A percentile compares a stretch with the other conserved stretches of the same genome.
Evolutionary conservation across 805 yeast genomes (phyloP).

Genomic region (Yarrowia bubula): DNA sequence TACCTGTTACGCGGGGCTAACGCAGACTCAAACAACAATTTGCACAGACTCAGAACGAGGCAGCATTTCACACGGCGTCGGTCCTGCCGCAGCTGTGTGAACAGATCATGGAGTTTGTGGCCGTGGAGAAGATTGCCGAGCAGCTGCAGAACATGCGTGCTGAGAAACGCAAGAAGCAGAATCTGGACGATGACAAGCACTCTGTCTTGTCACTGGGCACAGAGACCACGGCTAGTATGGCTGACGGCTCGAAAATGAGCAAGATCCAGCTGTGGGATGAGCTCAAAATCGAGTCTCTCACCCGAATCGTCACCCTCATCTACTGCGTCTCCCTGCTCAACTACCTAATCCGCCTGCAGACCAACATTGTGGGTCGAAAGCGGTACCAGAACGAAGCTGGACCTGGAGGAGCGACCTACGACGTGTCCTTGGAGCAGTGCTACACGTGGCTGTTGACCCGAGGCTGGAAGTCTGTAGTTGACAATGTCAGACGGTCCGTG

Average conservation of each 20-base stretch:
- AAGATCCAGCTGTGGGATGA: slow-evolving; percentile 81
- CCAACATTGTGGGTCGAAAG: slow-evolving; percentile 83
- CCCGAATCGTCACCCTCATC: slow-evolving; percentile 67
- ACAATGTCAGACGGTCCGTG: slow-evolving; percentile 54
- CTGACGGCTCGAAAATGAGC: slow-evolving; percentile 38
- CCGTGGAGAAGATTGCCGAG: slow-evolving; percentile 71
- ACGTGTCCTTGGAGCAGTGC: slow-evolving; percentile 44
- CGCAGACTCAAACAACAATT: slow-evolving; percentile 65
- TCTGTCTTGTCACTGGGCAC: slow-evolving; percentile 31
- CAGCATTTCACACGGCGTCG: slow-evolving; percentile 77
- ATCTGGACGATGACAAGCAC: slow-evolving; percentile 26
- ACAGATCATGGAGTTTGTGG: slow-evolving; percentile 59
- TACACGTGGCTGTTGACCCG: slow-evolving; percentile 92
- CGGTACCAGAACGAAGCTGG: slow-evolving; percentile 48
- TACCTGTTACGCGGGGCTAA: no score
- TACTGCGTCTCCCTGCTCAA: slow-evolving; percentile 68
- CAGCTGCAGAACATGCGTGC: slow-evolving; percentile 62
- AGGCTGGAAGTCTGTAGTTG: slow-evolving; percentile 70
- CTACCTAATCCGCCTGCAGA: slow-evolving; percentile 75
- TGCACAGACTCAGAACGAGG: slow-evolving; percentile 88
- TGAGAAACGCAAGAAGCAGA: slow-evolving; percentile 21
- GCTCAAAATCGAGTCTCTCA: slow-evolving; percentile 68
- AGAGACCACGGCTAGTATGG: slow-evolving; percentile 24
- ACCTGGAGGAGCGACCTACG: slow-evolving; percentile 1
- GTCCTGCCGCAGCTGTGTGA: slow-evolving; percentile 72